Evolutionary conservation across 768 basidiomycete species (phyloP), one percentile per base, ranked within the genome.

Genomic region (Inosperma sp.): DNA sequence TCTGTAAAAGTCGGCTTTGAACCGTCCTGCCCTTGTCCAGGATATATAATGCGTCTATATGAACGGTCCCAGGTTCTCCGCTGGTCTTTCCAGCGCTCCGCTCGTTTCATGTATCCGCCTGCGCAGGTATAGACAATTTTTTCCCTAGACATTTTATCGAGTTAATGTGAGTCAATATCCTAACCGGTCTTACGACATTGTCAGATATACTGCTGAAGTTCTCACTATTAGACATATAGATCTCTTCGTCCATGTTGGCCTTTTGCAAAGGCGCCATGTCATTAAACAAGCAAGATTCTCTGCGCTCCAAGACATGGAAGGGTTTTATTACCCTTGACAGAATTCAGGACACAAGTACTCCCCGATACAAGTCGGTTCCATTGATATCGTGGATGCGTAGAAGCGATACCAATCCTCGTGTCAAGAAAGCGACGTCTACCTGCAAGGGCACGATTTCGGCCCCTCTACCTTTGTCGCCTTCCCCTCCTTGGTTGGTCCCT

Each of bases 61-160:
- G 33, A 31, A 19, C 33, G 16, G 9, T 26, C 13, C 33, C n/a
- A n/a, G n/a, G 14, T 26, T 48, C 46, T 48, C 29, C 7, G 35
- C 46, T 48, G 46, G 46, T 35, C 46, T 17, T 35, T 37, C 35
- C 34, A 48, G 46, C 35, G 23, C 37, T 48, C 14, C 46, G 46
- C 46, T 48, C 46, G 25, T 48, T 31, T 48, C 34, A 4, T 19
- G 8, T 25, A 16, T 7, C 10, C 31, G 7, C 17, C 22, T 33
- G 16, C 35, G 3, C n/a, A 12, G 5, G 19, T n/a, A n/a, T 37
- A 23, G 12, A 35, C 36, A 35, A 27, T 25, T 36, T 13, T 40
- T 13, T 37, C 23, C 4, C n/a, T 37, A n/a, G n/a, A n/a, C n/a
- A n/a, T n/a, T n/a, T n/a, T n/a, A n/a, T n/a, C n/a, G n/a, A n/a